Conservation (phyloP, 116 monocot genomes). For the Cymodocea nodosa region DNA sequence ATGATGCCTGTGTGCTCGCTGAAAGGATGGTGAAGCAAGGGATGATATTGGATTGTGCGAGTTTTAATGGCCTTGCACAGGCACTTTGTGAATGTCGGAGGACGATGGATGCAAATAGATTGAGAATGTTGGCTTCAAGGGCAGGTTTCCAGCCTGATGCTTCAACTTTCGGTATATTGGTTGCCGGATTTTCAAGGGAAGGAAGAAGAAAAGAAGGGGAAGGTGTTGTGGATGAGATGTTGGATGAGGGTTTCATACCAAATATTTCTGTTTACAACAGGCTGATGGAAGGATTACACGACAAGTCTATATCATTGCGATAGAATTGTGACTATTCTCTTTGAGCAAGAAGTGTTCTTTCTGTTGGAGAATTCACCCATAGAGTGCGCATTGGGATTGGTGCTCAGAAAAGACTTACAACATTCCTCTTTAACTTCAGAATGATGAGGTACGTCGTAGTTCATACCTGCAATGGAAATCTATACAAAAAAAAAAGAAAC, state of each 20-base stretch:
- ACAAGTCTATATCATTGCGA: too few relatives aligned
- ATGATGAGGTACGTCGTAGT: too few relatives aligned
- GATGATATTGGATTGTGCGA: slow-evolving; percentile 47
- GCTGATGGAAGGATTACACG: slow-evolving; percentile 37
- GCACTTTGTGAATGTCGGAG: slow-evolving; percentile 45
- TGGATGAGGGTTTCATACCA: slow-evolving; percentile 54
- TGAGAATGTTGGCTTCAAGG: slow-evolving; percentile 31
- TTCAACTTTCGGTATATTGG: slow-evolving; percentile 40
- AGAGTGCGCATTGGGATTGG: too few relatives aligned
- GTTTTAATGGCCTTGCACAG: slow-evolving; percentile 56
- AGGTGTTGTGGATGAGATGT: slow-evolving; percentile 67
- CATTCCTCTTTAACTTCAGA: too few relatives aligned
- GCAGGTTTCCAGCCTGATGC: slow-evolving; percentile 50
- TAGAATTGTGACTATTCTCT: too few relatives aligned
- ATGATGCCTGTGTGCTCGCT: slow-evolving; percentile 33
- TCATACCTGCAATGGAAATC: too few relatives aligned
- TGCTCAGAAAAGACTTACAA: too few relatives aligned
- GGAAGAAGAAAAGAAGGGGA: slow-evolving; percentile 57
- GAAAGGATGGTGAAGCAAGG: slow-evolving; percentile 46
- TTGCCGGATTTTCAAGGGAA: slow-evolving; percentile 58
- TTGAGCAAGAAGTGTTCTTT: too few relatives aligned
- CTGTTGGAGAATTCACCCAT: too few relatives aligned
- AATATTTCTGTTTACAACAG: slow-evolving; percentile 66
- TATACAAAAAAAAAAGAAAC: too few relatives aligned
- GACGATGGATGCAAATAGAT: slow-evolving; percentile 38